phyloP scores from a whole-genome alignment of 306 rosid genomes.

The Prunus davidiana region DNA sequence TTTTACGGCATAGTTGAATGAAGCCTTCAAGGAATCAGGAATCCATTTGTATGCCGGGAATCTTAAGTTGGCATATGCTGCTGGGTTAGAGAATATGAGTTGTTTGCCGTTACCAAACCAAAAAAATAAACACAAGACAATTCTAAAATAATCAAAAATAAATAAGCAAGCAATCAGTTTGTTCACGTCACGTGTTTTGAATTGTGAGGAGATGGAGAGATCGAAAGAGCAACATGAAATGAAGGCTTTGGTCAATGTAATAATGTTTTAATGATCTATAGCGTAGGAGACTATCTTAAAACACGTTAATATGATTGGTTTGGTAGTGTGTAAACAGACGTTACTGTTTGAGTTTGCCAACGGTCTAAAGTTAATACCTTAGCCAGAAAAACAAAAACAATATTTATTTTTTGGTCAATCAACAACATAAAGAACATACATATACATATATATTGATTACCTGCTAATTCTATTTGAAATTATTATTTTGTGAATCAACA shows the following conservation, averaged over 20 bases:
- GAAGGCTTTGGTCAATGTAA: too few species aligned
- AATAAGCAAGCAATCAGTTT: not conserved
- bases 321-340: too few species aligned
- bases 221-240: not conserved
- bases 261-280: too few species aligned
- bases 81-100: not conserved
- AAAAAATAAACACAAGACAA: not conserved
- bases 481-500: conserved; percentile 2
- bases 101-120: not conserved
- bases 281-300: too few species aligned
- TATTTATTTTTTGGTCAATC: too few species aligned
- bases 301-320: too few species aligned
- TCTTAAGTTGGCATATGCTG: not conserved
- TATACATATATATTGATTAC: conserved; percentile 3
- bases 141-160: not conserved
- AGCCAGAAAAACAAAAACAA: too few species aligned
- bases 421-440: not conserved
- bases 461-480: conserved; percentile 6
- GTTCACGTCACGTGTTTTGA: not conserved
- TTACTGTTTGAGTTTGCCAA: too few species aligned
- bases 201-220: not conserved
- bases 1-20: not conserved
- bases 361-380: too few species aligned
- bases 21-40: not conserved
- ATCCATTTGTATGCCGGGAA: not conserved